Conservation (phyloP, 2,329 filamentous ascomycete species). For the Grosmannia clavigera region DNA sequence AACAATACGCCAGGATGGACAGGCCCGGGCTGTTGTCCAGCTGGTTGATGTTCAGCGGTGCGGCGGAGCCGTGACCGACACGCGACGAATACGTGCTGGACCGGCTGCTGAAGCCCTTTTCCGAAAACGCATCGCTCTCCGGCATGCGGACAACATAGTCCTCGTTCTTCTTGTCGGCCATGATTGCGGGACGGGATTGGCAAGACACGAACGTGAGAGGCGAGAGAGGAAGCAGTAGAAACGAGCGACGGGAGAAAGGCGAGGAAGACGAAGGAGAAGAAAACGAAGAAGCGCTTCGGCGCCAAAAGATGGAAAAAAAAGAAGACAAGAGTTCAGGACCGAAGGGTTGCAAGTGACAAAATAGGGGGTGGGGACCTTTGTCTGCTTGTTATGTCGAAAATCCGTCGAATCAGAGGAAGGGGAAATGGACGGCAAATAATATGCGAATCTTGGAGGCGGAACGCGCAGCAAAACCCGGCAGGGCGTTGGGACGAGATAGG, state of each 20-base stretch:
- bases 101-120: conserved; percentile 36
- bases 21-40: conserved; percentile 65
- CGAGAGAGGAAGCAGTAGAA: background rate
- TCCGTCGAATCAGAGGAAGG: background rate
- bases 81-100: conserved; percentile 24
- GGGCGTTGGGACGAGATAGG: too few relatives aligned
- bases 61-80: conserved; percentile 19
- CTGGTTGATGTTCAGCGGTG: conserved; percentile 28
- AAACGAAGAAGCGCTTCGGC: background rate
- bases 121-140: conserved; percentile 40
- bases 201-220: background rate
- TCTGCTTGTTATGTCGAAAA: background rate
- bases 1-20: conserved; percentile 82
- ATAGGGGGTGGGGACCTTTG: background rate
- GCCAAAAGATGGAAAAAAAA: background rate
- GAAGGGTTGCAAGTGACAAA: background rate
- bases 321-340: background rate
- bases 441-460: background rate
- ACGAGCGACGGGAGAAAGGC: background rate
- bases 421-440: background rate
- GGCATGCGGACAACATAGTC: conserved; percentile 63
- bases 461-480: background rate
- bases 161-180: conserved; percentile 85
- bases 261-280: background rate
- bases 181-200: conserved; percentile 25